A percentile compares a stretch with the other conserved stretches of the same genome.
These are phyloP conservation scores for Albatrellus ellisii DNA, from an alignment of 768 basidiomycete species.

Conservation along the genomic window DNA sequence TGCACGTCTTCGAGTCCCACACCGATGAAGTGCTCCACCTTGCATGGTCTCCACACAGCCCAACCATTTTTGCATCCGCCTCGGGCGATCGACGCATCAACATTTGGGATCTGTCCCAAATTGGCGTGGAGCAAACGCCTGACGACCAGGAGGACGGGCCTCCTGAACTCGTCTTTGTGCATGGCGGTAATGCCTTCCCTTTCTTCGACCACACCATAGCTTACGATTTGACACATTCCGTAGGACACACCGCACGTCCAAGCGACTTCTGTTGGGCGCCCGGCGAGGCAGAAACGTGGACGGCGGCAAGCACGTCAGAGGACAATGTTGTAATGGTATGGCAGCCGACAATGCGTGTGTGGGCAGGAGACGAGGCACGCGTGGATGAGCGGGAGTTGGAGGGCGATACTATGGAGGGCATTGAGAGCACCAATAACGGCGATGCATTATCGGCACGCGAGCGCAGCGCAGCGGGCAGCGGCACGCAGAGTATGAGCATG, in stretches of 20 bases:
- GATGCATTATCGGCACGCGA: slow-evolving; percentile 11
- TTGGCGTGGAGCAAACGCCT: slow-evolving; percentile 92
- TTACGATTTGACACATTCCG: slow-evolving; percentile 3
- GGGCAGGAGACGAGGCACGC: slow-evolving; percentile 81
- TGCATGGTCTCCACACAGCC: slow-evolving; percentile 89
- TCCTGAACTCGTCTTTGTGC: slow-evolving; percentile 90
- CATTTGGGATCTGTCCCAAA: slow-evolving; percentile 86
- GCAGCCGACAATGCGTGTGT: slow-evolving; percentile 92
- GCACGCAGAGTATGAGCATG: slow-evolving; percentile 44
- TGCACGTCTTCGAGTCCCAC: slow-evolving; percentile 90
- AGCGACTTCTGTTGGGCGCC: slow-evolving; percentile 97
- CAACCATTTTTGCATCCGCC: slow-evolving; percentile 88
- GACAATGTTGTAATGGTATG: slow-evolving; percentile 97
- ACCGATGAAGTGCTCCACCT: slow-evolving; percentile 91
- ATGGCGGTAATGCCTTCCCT: slow-evolving; percentile 50
- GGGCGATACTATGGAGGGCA: slow-evolving; percentile 62
- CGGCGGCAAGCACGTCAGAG: slow-evolving; percentile 77
- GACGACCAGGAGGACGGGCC: slow-evolving; percentile 98
- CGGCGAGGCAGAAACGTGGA: slow-evolving; percentile 71
- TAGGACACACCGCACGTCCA: slow-evolving; percentile 79
- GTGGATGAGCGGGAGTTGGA: slow-evolving; percentile 82
- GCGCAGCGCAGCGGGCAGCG: slow-evolving; percentile 17
- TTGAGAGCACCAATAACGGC: slow-evolving; percentile 31
- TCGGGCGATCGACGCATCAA: slow-evolving; percentile 90
- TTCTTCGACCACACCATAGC: background rate